A percentile compares a stretch with the other conserved stretches of the same genome.
Conservation (phyloP, 495 filamentous ascomycete species). For the Penicillium tannophilum region DNA sequence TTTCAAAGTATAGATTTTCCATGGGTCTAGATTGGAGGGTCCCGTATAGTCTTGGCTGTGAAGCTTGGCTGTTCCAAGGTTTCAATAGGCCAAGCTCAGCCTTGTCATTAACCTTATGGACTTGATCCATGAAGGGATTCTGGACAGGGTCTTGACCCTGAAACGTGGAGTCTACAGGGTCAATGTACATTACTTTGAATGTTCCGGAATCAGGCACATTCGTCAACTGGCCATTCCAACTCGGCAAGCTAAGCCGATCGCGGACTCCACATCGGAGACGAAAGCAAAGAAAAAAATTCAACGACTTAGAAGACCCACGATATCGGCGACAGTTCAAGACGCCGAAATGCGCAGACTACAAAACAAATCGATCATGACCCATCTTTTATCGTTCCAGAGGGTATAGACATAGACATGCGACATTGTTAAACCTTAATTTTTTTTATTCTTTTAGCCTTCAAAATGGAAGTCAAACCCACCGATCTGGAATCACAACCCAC, state of each 20-base stretch:
- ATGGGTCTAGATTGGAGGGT: no score
- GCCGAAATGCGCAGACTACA: background rate
- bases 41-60: background rate
- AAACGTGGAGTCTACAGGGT: background rate
- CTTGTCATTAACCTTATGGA: background rate
- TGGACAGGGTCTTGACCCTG: background rate
- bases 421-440: background rate
- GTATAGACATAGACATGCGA: slow-evolving; percentile 1
- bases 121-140: no score
- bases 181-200: background rate
- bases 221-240: background rate
- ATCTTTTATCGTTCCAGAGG: background rate
- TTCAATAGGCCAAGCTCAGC: background rate
- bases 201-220: background rate
- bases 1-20: no score
- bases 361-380: background rate
- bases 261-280: background rate
- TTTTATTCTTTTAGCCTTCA: background rate
- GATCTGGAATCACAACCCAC: slow-evolving; percentile 28
- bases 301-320: background rate
- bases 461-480: slow-evolving; percentile 12
- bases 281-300: background rate
- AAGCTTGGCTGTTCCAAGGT: slow-evolving; percentile 4
- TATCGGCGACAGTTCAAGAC: background rate
- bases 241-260: background rate